A percentile compares a stretch with the other conserved stretches of the same genome.
These are phyloP conservation scores for Sphaerulina vaccinii DNA, from an alignment of 2,329 filamentous ascomycete species.

Conservation along the genomic window DNA sequence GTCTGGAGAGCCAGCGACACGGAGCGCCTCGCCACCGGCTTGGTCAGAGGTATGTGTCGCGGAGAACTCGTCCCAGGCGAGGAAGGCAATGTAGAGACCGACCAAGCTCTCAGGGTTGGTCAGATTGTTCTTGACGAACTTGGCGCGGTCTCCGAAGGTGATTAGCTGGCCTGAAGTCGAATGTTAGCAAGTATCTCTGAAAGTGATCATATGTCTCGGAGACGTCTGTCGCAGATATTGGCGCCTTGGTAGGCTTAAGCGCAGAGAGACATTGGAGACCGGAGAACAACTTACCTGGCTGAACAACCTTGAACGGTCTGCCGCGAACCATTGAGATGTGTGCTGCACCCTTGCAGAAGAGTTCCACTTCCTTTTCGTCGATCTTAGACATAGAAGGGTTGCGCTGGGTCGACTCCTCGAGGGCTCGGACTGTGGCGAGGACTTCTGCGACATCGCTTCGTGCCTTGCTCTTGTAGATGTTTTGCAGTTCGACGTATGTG, in stretches of 20 bases:
- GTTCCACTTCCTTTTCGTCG: conserved; percentile 72
- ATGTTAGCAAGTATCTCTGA: no score
- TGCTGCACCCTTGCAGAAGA: conserved; percentile 92
- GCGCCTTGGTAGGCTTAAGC: no score
- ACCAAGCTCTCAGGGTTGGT: conserved; percentile 48
- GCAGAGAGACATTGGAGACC: no score
- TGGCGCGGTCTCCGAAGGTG: conserved; percentile 43
- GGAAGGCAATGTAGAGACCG: conserved; percentile 52
- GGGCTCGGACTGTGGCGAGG: conserved; percentile 59
- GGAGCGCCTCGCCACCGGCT: conserved; percentile 36
- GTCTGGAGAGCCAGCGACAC: conserved; percentile 39
- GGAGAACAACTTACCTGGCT: conserved; percentile 41
- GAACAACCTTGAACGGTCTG: conserved; percentile 51
- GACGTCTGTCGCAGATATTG: no score
- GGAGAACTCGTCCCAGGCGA: conserved; percentile 50
- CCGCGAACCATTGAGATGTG: conserved; percentile 86
- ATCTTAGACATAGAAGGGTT: conserved; percentile 45
- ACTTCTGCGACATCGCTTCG: conserved; percentile 76
- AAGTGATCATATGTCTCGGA: no score
- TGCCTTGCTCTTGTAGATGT: conserved; percentile 88
- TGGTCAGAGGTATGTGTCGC: conserved; percentile 40
- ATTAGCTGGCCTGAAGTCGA: no score
- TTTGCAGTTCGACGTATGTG: conserved; percentile 87
- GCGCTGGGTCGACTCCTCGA: conserved; percentile 52
- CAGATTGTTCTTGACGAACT: conserved; percentile 47